Evolutionary conservation across 2,329 filamentous ascomycete genomes (phyloP).

Genomic region (Aspergillus carbonarius): DNA sequence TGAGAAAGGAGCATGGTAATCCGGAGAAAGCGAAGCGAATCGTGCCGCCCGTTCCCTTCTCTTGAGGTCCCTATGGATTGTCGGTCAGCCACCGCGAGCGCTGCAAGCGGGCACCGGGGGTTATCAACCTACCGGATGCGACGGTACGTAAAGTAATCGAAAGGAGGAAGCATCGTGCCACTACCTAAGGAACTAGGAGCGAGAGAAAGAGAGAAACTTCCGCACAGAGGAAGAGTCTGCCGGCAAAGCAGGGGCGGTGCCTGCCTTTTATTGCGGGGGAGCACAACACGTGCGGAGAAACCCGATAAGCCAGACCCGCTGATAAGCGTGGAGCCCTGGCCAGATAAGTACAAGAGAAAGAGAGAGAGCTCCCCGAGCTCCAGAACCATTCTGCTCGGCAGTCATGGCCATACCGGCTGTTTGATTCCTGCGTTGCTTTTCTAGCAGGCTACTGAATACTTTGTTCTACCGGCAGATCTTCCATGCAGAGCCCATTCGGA

Average conservation of each 20-base stretch:
- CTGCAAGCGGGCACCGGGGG: background rate
- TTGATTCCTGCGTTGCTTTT: too few species aligned
- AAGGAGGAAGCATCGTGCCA: constrained; percentile 50
- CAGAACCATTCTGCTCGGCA: background rate
- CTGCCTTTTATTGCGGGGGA: constrained; percentile 24
- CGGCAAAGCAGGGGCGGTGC: constrained; percentile 1
- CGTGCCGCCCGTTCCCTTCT: constrained; percentile 70
- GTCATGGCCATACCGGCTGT: background rate
- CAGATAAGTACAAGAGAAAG: too few species aligned
- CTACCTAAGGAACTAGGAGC: constrained; percentile 1
- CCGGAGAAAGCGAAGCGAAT: constrained; percentile 64
- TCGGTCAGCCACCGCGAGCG: background rate
- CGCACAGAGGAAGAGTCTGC: background rate
- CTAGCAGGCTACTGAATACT: too few species aligned
- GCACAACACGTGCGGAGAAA: constrained; percentile 18
- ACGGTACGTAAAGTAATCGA: constrained; percentile 69
- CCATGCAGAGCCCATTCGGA: background rate
- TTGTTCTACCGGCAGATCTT: too few species aligned
- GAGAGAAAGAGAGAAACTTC: background rate
- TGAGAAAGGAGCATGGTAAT: constrained; percentile 67
- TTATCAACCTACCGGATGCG: constrained; percentile 62
- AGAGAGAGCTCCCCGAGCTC: background rate
- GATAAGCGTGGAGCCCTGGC: constrained; percentile 18
- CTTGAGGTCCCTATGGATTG: constrained; percentile 66
- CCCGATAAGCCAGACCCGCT: constrained; percentile 21